Conservation (phyloP, 768 basidiomycete species). For the Auricularia cornea region DNA sequence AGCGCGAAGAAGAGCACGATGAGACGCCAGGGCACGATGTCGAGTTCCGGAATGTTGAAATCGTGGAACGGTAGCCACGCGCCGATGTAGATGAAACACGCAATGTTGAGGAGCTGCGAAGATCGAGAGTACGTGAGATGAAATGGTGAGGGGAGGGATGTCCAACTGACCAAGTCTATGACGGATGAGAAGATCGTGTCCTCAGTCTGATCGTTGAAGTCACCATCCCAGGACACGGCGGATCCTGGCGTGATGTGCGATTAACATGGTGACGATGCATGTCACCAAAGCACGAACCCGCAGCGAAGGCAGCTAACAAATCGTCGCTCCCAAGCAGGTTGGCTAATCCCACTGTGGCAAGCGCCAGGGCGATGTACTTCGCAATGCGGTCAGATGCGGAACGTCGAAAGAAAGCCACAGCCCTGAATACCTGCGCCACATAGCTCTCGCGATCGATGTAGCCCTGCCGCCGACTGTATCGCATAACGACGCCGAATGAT, state of each 20-base stretch:
- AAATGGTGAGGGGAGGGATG: not conserved
- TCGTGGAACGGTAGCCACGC: constrained; percentile 58
- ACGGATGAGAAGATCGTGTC: constrained; percentile 84
- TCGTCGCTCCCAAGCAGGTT: constrained; percentile 80
- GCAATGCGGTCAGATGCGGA: not conserved
- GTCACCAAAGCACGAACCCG: constrained; percentile 38
- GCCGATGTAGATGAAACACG: constrained; percentile 76
- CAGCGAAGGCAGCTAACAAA: constrained; percentile 81
- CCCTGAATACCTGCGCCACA: constrained; percentile 49
- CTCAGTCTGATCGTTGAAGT: constrained; percentile 73
- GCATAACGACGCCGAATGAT: constrained; percentile 66
- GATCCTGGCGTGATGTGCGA: constrained; percentile 43
- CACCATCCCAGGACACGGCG: constrained; percentile 87
- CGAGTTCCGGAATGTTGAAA: constrained; percentile 44
- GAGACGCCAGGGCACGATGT: constrained; percentile 64
- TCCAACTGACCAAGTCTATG: constrained; percentile 59
- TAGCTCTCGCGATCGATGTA: constrained; percentile 78
- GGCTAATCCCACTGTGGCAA: constrained; percentile 72
- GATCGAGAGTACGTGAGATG: not conserved
- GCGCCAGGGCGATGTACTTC: constrained; percentile 53
- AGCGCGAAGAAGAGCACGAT: constrained; percentile 58
- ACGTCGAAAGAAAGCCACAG: not conserved
- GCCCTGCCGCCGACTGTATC: constrained; percentile 48
- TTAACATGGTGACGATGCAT: not conserved
- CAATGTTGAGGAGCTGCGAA: constrained; percentile 50